Base-by-base conservation (phyloP, 2,329 filamentous ascomycete genomes). In the Talaromyces sp. region DNA sequence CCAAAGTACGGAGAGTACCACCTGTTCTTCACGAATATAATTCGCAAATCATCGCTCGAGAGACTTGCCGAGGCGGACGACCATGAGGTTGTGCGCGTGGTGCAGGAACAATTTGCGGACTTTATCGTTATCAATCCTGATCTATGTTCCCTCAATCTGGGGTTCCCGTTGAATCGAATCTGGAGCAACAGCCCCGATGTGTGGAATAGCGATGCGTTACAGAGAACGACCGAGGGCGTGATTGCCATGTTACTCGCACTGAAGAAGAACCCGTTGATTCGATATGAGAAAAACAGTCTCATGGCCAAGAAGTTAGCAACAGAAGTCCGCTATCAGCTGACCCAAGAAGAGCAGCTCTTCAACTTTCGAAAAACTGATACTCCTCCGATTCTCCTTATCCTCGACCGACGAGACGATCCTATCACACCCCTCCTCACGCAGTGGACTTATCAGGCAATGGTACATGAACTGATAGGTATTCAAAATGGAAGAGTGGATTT, bases 371-470 rank as follows among this genome's bases (percentile, higher is more conserved):
- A 92, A 75, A 89, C 93, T 59, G 95, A 99, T 75, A 99, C 95
- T 0, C 91, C 93, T 8, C 95, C 96, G 0, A 93, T 99, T 69
- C 82, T 99, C 14, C 83, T 99, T 37, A 86, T 99, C 60, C 79
- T 99, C 33, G 95, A 99, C 76, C 87, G 95, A 46, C 86, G 95
- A 74, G 93, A 97, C 72, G 95, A 99, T 71, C 93, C 95, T 0
- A 90, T 98, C 58, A 99, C 95, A 3, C 95, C 95, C 0, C 80
- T 99, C 11, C 83, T 99, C 56, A 96, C 92, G 2, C 95, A 99
- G 74, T 99, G 95, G 95, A 99, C 95, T 28, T 99, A 99, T 72
- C 95, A 99, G 77, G 95, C 95, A n/a, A 99, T 99, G 93, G 95
- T 99, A 0, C 95, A 99, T 73, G 95, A 99, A 72, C 80, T 98